These are phyloP conservation scores for Phaeosphaeria sp. DNA, from an alignment of 2,329 filamentous ascomycete genomes.

Conservation along the genomic window DNA sequence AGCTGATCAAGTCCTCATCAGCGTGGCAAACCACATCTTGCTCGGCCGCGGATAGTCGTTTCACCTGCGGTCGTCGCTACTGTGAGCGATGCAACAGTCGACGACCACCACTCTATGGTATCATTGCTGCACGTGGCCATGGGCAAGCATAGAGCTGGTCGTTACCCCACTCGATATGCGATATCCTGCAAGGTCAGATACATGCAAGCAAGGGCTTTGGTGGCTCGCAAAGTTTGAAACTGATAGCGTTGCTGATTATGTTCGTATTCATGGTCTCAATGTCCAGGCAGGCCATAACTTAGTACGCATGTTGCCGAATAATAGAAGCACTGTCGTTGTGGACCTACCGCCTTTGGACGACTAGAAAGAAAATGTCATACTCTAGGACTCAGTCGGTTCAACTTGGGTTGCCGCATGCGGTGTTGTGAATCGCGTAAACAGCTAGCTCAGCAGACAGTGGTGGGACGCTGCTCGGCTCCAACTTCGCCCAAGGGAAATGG, in stretches of 20 bases:
- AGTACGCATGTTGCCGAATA: too few relatives aligned
- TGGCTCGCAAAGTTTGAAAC: too few relatives aligned
- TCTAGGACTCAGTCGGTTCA: background rate
- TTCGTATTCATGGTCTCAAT: too few relatives aligned
- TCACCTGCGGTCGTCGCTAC: background rate
- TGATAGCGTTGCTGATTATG: too few relatives aligned
- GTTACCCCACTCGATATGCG: too few relatives aligned
- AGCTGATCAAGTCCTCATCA: background rate
- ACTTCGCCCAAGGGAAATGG: background rate
- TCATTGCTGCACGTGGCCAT: background rate
- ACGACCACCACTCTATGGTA: background rate
- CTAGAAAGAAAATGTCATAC: background rate
- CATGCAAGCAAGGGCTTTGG: too few relatives aligned
- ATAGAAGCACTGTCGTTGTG: too few relatives aligned
- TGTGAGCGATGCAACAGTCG: background rate
- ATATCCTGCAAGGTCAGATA: too few relatives aligned
- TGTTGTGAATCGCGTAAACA: background rate
- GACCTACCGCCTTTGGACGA: too few relatives aligned
- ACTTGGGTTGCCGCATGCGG: background rate
- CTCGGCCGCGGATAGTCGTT: slow-evolving; percentile 9
- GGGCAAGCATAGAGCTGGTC: background rate
- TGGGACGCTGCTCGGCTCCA: slow-evolving; percentile 1
- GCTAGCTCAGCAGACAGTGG: slow-evolving; percentile 9
- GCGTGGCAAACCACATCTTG: background rate
- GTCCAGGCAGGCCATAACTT: too few relatives aligned